Evolutionary conservation across 2,329 filamentous ascomycete genomes (phyloP), one percentile per base, ranked within the genome.

Genomic region (Cadophora luteo-olivacea): DNA sequence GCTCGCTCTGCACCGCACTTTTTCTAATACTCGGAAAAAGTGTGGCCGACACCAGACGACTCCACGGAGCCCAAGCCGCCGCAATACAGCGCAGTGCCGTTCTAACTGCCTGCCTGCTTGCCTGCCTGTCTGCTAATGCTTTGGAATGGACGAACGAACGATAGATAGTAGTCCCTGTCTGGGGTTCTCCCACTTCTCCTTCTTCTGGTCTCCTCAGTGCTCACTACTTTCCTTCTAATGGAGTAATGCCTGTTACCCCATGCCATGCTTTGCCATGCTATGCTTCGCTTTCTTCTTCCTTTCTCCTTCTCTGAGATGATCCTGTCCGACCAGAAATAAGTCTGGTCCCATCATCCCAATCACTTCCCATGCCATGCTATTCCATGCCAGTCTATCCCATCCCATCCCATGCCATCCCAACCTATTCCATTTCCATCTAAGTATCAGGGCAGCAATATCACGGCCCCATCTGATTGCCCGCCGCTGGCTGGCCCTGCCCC

Each of bases 41-140:
- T 49, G 8, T 62, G 60, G 60, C 60, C 60, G 60, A 49, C 45
- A 45, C 22, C 45, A 9, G 38, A 32, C 52, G 24, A 29, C 61
- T 67, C 63, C 62, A 68, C 69, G 69, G 69, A 71, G 69, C 57
- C 24, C 67, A 63, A 63, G 58, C 58, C 65, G 49, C 65, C 65
- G 65, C 61, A 54, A 24, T 38, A 51, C 41, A 45, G 41, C 4
- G 3, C 41, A 48, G 29, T 63, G 61, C 48, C 29, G 61, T 41
- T 25, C 61, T 22, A 32, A 49, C 45, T 49, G n/a, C 45, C 45
- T 49, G 11, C 41, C 41, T 19, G 16, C 41, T 14, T 45, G 41
- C 41, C 41, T 45, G 45, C n/a, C 45, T 22, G 16, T 16, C 41
- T 48, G 16, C 41, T 14, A 48, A 11, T 14, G 12, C 41, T n/a